Evolutionary conservation across 805 yeast genomes (phyloP).

Genomic region (Ogataea pilisensis): DNA sequence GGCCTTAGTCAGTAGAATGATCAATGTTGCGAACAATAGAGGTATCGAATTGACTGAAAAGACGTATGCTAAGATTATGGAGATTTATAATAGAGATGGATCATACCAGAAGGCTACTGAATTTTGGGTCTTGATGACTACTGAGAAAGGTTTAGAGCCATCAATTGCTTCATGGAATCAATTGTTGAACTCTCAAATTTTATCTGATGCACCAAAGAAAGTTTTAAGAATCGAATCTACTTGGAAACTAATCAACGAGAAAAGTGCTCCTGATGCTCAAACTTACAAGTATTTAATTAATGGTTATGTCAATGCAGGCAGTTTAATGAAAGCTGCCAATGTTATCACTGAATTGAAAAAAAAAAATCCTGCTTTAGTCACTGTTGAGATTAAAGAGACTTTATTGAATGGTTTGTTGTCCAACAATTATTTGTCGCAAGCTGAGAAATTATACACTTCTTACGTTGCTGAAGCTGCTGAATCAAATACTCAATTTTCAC

Average conservation of each 20-base stretch:
- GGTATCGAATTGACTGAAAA: slow-evolving; percentile 35
- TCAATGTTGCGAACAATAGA: slow-evolving; percentile 23
- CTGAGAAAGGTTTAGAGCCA: slow-evolving; percentile 25
- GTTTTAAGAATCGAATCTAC: slow-evolving; percentile 37
- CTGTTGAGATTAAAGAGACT: slow-evolving; percentile 39
- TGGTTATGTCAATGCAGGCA: slow-evolving; percentile 40
- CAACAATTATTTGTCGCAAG: slow-evolving; percentile 38
- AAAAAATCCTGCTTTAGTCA: slow-evolving; percentile 31
- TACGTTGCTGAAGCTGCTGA: slow-evolving; percentile 29
- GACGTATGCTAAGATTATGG: slow-evolving; percentile 43
- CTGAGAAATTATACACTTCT: slow-evolving; percentile 27
- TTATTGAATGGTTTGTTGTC: slow-evolving; percentile 42
- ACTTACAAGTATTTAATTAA: slow-evolving; percentile 46
- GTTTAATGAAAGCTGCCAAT: slow-evolving; percentile 40
- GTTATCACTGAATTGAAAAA: slow-evolving; percentile 32
- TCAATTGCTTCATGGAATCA: slow-evolving; percentile 52
- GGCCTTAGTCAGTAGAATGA: slow-evolving; percentile 12
- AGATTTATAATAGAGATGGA: slow-evolving; percentile 37
- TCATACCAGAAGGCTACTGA: slow-evolving; percentile 35
- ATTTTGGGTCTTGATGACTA: slow-evolving; percentile 48
- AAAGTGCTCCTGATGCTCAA: slow-evolving; percentile 42
- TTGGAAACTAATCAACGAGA: slow-evolving; percentile 26
- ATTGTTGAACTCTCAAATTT: slow-evolving; percentile 36
- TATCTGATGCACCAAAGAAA: slow-evolving; percentile 22
- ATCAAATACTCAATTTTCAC: slow-evolving; percentile 29